Percentiles rank a stretch among this genome's conserved stretches.
These are phyloP conservation scores for Venturia pyrina DNA, from an alignment of 2,329 filamentous ascomycete genomes.

Conservation along the genomic window DNA sequence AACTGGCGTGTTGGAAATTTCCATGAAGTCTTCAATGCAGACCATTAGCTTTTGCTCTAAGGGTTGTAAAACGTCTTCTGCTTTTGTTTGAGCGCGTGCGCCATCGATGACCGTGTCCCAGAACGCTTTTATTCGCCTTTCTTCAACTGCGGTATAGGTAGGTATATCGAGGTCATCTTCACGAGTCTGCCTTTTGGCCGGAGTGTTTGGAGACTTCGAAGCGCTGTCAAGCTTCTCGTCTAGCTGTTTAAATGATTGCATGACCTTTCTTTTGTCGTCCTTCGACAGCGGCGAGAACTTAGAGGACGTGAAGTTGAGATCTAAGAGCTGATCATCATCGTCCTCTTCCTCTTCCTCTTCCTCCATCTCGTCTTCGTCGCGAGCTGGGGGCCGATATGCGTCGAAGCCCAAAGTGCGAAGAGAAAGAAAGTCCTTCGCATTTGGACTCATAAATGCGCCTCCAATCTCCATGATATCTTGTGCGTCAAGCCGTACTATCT, in stretches of 20 bases:
- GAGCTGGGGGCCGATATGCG: conserved; percentile 33
- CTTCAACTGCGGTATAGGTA: not conserved
- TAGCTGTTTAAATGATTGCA: not conserved
- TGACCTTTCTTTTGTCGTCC: not conserved
- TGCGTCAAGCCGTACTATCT: conserved; percentile 59
- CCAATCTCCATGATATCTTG: conserved; percentile 60
- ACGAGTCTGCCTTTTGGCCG: not conserved
- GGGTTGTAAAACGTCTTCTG: conserved; percentile 17
- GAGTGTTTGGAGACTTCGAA: conserved; percentile 15
- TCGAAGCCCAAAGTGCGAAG: conserved; percentile 45
- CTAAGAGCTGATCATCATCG: conserved; percentile 17
- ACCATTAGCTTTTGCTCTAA: conserved; percentile 51
- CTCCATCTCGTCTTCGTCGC: conserved; percentile 37
- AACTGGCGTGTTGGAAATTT: conserved; percentile 59
- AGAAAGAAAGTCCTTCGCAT: conserved; percentile 38
- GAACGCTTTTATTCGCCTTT: not conserved
- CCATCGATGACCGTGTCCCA: conserved; percentile 8
- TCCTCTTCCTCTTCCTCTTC: conserved; percentile 33
- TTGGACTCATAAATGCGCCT: conserved; percentile 59
- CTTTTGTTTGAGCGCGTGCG: not conserved
- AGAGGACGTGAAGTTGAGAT: not conserved
- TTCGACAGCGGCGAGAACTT: not conserved
- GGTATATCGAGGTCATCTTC: not conserved
- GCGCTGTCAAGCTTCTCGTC: not conserved
- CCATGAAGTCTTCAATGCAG: conserved; percentile 71